These are phyloP conservation scores for Tylopilus rubrobrunneus DNA, from an alignment of 768 basidiomycete species.

Conservation along the genomic window DNA sequence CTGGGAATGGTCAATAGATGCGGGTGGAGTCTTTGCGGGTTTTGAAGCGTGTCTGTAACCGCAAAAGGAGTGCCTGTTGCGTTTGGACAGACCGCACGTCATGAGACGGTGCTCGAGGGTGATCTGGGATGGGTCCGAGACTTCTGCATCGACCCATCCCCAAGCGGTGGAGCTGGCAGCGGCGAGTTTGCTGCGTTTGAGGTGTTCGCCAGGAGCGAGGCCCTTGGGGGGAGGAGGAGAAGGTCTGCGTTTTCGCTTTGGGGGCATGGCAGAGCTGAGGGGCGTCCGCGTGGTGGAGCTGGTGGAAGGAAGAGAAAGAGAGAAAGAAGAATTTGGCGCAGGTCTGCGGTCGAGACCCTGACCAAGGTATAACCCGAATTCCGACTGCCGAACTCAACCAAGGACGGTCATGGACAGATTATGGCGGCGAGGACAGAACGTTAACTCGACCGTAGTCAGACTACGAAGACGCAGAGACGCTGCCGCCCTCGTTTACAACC, in stretches of 20 bases:
- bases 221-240: constrained; percentile 45
- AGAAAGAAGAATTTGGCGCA: constrained; percentile 9
- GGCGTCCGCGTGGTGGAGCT: neutral
- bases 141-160: constrained; percentile 78
- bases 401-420: constrained; percentile 21
- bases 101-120: constrained; percentile 59
- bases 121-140: constrained; percentile 53
- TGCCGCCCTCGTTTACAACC: constrained; percentile 30
- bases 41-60: constrained; percentile 47
- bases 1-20: constrained; percentile 8
- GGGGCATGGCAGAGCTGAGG: constrained; percentile 39
- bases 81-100: constrained; percentile 62
- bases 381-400: constrained; percentile 16
- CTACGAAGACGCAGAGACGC: constrained; percentile 44
- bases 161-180: constrained; percentile 51
- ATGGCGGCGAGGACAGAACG: constrained; percentile 16
- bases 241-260: constrained; percentile 55
- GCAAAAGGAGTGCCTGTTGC: constrained; percentile 52
- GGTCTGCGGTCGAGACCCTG: constrained; percentile 14
- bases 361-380: constrained; percentile 14
- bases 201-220: constrained; percentile 55
- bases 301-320: neutral
- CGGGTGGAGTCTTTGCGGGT: constrained; percentile 16
- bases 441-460: constrained; percentile 34
- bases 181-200: constrained; percentile 55